Base-by-base conservation (phyloP, 2,329 filamentous ascomycete species). In the Aspergillus unguis region DNA sequence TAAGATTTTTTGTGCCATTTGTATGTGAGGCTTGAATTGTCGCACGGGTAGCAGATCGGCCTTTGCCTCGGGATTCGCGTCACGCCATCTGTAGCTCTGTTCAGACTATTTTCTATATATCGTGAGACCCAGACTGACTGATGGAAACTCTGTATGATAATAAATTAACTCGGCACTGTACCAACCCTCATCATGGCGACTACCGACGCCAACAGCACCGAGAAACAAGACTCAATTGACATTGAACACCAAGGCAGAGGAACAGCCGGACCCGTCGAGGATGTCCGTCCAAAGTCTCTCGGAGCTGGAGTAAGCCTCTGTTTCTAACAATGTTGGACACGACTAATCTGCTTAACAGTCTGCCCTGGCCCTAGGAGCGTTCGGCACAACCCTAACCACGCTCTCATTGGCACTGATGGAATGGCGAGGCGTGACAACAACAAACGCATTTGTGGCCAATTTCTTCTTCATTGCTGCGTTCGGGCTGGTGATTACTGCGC, bases 391-490 rank as follows among this genome's bases (percentile, higher is more conserved):
- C 0, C 59, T 83, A 11, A 81, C 77, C 0, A 81, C 79, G 0
- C 65, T 83, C 1, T 80, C 78, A 0, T 65, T 81, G 1, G 74
- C 74, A n/a, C 62, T 82, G 44, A 82, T 82, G 78, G 79, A 79
- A 60, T 82, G 73, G 69, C 71, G 80, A 35, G 77, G 77, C 6
- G 73, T 83, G 0, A 75, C 72, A 0, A 76, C 71, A 2, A 74
- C 71, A 1, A 82, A 80, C 48, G 77, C 78, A 2, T 82, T 76
- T 57, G 73, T 83, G 33, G 80, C 72, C 3, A 80, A 82, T 55
- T 80, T 82, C 66, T 81, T 80, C 67, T 80, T 80, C 54, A 67
- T 75, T 3, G 72, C 72, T 3, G 78, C 75, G 0, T 72, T 82
- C 46, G 79, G 79, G 0, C 71, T 83, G 55, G 68, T 83, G 0